phyloP scores from a whole-genome alignment of 192 early-diverging fungal species.

The Coemansia sp. region DNA sequence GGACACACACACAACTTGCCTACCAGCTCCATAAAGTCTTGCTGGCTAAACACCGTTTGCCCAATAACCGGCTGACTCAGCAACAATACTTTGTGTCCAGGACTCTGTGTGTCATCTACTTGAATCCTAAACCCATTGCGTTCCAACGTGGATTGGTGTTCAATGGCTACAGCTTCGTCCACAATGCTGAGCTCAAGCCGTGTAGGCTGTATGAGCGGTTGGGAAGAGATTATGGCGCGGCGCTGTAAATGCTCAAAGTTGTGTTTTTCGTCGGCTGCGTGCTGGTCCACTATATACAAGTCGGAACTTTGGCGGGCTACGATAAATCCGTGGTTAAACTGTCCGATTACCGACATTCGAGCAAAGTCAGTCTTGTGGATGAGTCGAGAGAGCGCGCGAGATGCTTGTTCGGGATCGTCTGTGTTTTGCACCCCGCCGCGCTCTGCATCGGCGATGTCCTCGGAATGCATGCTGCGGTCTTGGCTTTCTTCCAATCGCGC shows the following conservation, averaged over 20 bases:
- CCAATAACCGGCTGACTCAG: slow-evolving; percentile 75
- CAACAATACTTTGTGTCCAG: slow-evolving; percentile 63
- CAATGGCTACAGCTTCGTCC: slow-evolving; percentile 77
- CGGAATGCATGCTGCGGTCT: neutral
- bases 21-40: slow-evolving; percentile 46
- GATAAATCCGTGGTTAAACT: slow-evolving; percentile 98
- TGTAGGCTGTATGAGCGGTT: slow-evolving; percentile 72
- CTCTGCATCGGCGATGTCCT: slow-evolving; percentile 5
- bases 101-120: slow-evolving; percentile 58
- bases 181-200: slow-evolving; percentile 69
- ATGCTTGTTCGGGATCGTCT: slow-evolving; percentile 18
- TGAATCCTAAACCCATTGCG: slow-evolving; percentile 82
- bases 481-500: slow-evolving; percentile 16
- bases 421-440: slow-evolving; percentile 28
- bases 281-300: slow-evolving; percentile 96
- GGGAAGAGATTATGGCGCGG: slow-evolving; percentile 61
- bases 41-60: slow-evolving; percentile 69
- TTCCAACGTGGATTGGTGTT: slow-evolving; percentile 67
- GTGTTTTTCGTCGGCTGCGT: slow-evolving; percentile 97
- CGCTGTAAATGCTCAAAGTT: slow-evolving; percentile 86
- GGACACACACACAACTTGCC: slow-evolving; percentile 47
- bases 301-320: slow-evolving; percentile 63
- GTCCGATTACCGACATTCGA: slow-evolving; percentile 85
- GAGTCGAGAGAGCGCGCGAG: slow-evolving; percentile 27
- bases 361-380: slow-evolving; percentile 81